Evolutionary conservation across 371 early-diverging fungal species (phyloP), one percentile per base, ranked within the genome.

Genomic region (Gilbertella persicaria): DNA sequence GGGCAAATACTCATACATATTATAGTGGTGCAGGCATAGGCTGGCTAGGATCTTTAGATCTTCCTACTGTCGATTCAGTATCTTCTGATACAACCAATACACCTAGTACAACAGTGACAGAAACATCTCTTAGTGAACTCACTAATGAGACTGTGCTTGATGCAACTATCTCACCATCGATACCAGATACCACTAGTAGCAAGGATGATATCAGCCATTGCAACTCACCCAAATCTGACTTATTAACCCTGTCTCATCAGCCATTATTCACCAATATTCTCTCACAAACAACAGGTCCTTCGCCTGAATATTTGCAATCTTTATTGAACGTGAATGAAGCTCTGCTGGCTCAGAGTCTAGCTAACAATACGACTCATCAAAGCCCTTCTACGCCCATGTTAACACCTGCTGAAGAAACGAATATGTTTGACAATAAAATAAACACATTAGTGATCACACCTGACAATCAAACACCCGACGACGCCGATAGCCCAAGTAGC

Each of bases 1-100:
- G 19, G 9, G 3, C 10, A 5, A 19, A 10, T 40, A 19, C 5
- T 5, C 3, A 5, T 5, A 40, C 7, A 40, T n/a, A 10, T n/a
- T 35, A 48, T 48, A 77, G 78, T 67, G 78, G 78, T 20, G 66
- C 78, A 17, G 78, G 78, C 10, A 73, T 77, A 39, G 74, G 72
- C 21, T 77, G 78, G 78, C 44, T 77, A 30, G 69, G 67, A 12
- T 62, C 69, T 12, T 41, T 71, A n/a, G 64, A 56, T 62, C 63
- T 49, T 25, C 56, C 55, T 21, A 21, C 43, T 44, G 46, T 20
- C 47, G 47, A 45, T 33, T 28, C 12, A 16, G 50, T 35, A 42
- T 23, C 45, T 30, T 14, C 28, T 36, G 30, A 46, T 17, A 37
- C 39, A 45, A 14, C 50, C 49, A n/a, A 29, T 13, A 28, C 51